Evolutionary conservation across 2,329 filamentous ascomycete genomes (phyloP).

Genomic region (Xylariaceae sp.): DNA sequence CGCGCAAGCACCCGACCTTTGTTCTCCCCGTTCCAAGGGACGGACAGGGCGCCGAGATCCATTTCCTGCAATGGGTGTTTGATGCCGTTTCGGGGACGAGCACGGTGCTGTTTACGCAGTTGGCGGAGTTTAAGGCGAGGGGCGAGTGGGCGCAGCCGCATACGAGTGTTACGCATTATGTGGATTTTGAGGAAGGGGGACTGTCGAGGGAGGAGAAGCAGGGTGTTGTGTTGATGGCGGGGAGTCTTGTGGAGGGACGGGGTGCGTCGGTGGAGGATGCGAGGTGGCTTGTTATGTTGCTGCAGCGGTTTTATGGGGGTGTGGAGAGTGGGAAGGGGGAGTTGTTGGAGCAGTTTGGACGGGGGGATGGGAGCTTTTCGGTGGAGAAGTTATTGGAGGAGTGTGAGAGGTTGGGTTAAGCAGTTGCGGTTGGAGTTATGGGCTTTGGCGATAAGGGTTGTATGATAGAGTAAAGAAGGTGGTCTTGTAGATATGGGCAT

Average conservation of each 20-base stretch:
- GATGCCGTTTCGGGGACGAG: conserved; percentile 59
- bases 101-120: conserved; percentile 85
- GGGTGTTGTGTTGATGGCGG: conserved; percentile 80
- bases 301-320: conserved; percentile 85
- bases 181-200: conserved; percentile 47
- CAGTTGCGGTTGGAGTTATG: too few relatives aligned
- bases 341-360: conserved; percentile 75
- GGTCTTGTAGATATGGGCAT: too few relatives aligned
- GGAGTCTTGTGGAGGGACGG: conserved; percentile 67
- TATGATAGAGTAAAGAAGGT: too few relatives aligned
- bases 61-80: conserved; percentile 96
- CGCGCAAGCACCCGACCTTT: conserved; percentile 76
- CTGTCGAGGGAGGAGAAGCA: conserved; percentile 56
- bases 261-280: conserved; percentile 76
- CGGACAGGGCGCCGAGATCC: conserved; percentile 74
- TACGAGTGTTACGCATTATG: conserved; percentile 88
- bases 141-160: conserved; percentile 89
- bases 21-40: conserved; percentile 76
- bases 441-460: conserved; percentile 38
- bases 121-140: conserved; percentile 86
- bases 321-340: conserved; percentile 58
- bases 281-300: conserved; percentile 83
- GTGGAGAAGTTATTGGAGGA: conserved; percentile 84
- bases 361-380: conserved; percentile 72
- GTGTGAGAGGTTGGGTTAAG: conserved; percentile 62